Evolutionary conservation across 2,329 filamentous ascomycete genomes (phyloP).

Genomic region (Arthrocladium fulminans): DNA sequence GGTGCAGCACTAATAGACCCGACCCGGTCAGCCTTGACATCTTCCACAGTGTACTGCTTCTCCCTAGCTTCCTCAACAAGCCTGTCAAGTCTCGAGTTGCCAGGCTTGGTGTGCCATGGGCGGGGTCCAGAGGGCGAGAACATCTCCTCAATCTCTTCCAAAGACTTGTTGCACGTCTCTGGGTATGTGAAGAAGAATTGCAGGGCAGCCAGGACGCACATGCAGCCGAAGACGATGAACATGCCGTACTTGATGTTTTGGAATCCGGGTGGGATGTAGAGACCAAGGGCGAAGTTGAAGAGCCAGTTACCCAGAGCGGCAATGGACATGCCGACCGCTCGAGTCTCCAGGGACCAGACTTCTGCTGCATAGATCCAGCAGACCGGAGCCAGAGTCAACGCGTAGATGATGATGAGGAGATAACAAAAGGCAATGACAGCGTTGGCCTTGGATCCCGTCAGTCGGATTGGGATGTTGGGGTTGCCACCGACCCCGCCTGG

Average conservation of each 20-base stretch:
- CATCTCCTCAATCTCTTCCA: conserved; percentile 34
- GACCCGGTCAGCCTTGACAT: conserved; percentile 7
- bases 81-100: conserved; percentile 26
- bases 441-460: conserved; percentile 47
- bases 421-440: conserved; percentile 59
- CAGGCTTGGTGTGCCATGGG: conserved; percentile 29
- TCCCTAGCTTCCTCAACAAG: conserved; percentile 25
- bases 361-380: conserved; percentile 60
- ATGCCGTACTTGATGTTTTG: conserved; percentile 49
- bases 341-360: conserved; percentile 53
- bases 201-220: conserved; percentile 39
- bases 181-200: conserved; percentile 39
- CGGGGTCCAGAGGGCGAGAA: conserved; percentile 25
- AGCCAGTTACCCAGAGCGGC: conserved; percentile 48
- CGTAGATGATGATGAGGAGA: conserved; percentile 55
- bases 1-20: not conserved
- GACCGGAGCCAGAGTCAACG: conserved; percentile 49
- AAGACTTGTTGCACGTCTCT: conserved; percentile 30
- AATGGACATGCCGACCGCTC: conserved; percentile 49
- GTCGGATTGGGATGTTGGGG: conserved; percentile 46
- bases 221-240: conserved; percentile 42
- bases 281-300: conserved; percentile 53
- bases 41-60: conserved; percentile 17
- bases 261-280: conserved; percentile 52
- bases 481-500: conserved; percentile 39